A percentile compares a stretch with the other conserved stretches of the same genome.
These are phyloP conservation scores for Cladosporium sp. DNA, from an alignment of 2,329 filamentous ascomycete species.

Conservation along the genomic window DNA sequence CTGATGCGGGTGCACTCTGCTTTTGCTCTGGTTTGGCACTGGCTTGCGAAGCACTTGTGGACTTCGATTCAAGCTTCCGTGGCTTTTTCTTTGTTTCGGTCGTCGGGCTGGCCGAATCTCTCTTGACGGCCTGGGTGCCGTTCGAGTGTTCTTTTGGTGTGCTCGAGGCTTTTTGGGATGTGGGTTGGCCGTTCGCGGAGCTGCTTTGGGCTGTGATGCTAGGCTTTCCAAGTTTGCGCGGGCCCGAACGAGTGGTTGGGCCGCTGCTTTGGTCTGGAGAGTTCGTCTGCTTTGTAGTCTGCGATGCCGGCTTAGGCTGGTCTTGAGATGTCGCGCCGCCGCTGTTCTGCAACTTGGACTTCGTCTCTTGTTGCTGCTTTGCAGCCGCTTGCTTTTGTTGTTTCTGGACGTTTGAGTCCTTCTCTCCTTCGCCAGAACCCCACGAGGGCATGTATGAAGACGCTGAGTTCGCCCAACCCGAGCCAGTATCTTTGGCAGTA, in stretches of 20 bases:
- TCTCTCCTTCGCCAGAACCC: neutral
- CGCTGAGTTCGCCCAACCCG: neutral
- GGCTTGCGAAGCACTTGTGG: neutral
- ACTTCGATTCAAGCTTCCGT: neutral
- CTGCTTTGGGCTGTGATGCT: neutral
- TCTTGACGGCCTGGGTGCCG: neutral
- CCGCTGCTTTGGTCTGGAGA: neutral
- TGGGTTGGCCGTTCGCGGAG: no score
- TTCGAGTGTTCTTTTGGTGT: neutral
- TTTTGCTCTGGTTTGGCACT: neutral
- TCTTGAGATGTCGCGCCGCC: neutral
- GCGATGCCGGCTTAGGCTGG: neutral
- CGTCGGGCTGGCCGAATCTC: neutral
- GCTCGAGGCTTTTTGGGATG: neutral
- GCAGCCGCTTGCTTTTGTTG: neutral
- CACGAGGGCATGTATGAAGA: neutral
- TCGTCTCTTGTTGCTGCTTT: neutral
- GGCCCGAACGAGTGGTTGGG: neutral
- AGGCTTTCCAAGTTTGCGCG: slow-evolving; percentile 7
- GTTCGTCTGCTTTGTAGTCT: neutral
- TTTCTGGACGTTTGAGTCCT: neutral
- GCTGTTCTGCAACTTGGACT: neutral
- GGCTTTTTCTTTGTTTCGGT: neutral
- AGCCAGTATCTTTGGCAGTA: neutral
- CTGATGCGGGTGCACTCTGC: neutral